phyloP scores from a whole-genome alignment of 768 basidiomycete species.

The Asterophora parasitica region DNA sequence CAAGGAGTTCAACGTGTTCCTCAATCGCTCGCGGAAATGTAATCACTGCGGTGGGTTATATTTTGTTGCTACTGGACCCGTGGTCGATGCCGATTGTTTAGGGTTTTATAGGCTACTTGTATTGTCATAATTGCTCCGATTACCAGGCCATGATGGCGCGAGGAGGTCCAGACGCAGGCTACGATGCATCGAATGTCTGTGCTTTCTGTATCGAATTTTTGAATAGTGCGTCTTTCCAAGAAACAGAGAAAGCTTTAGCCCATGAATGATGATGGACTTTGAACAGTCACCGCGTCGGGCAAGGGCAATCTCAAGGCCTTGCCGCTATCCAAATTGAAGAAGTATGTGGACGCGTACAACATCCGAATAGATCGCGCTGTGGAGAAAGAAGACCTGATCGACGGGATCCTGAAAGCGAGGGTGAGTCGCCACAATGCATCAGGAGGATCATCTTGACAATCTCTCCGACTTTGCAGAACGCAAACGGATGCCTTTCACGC shows the following conservation, averaged over 20 bases:
- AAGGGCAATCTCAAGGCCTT: slow-evolving; percentile 50
- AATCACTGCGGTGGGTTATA: slow-evolving; percentile 65
- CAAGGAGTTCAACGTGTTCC: slow-evolving; percentile 67
- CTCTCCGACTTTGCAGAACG: slow-evolving; percentile 34
- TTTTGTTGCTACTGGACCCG: not conserved
- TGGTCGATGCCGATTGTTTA: slow-evolving; percentile 5
- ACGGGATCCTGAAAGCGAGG: slow-evolving; percentile 49
- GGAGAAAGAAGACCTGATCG: slow-evolving; percentile 78
- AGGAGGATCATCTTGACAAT: not conserved
- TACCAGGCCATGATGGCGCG: slow-evolving; percentile 79
- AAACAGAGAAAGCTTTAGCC: not conserved
- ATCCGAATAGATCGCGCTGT: slow-evolving; percentile 58
- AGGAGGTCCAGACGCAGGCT: slow-evolving; percentile 44
- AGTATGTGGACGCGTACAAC: slow-evolving; percentile 66
- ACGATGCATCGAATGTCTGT: slow-evolving; percentile 65
- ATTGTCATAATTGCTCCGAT: slow-evolving; percentile 71
- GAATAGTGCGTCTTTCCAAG: slow-evolving; percentile 40
- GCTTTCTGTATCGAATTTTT: slow-evolving; percentile 70
- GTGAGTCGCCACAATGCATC: slow-evolving; percentile 31
- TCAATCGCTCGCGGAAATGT: slow-evolving; percentile 60
- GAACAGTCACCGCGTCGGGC: slow-evolving; percentile 65
- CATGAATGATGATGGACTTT: not conserved
- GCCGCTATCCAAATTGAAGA: slow-evolving; percentile 59
- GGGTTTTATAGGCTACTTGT: slow-evolving; percentile 51
- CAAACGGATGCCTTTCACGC: slow-evolving; percentile 57